Evolutionary conservation across 352 stramenopile genomes (phyloP).

Genomic region (Heterotrichella gracilis): DNA sequence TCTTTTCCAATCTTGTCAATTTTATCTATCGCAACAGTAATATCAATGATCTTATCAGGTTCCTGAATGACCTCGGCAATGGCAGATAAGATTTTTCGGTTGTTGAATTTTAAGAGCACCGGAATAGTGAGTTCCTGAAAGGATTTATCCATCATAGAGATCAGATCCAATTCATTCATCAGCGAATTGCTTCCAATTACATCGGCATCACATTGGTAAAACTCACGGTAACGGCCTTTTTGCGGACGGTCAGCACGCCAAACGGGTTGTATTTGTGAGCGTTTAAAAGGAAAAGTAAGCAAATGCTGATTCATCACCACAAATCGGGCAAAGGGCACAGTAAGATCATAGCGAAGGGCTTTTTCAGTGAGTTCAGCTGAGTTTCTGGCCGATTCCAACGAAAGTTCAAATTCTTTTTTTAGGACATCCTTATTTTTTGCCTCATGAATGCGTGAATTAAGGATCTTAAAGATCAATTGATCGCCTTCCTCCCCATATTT

Average conservation of each 20-base stretch:
- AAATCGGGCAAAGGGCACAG: background rate
- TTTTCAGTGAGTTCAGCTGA: background rate
- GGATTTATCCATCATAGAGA: background rate
- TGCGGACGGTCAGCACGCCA: background rate
- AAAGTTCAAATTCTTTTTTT: constrained; percentile 6
- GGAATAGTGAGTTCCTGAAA: background rate
- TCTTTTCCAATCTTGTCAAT: background rate
- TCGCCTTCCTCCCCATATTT: background rate
- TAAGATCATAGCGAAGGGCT: background rate
- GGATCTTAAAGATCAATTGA: background rate
- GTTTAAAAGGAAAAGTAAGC: background rate
- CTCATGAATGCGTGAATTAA: background rate
- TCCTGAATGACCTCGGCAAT: background rate
- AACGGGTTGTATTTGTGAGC: background rate
- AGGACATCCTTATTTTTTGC: background rate
- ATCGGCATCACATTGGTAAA: constrained; percentile 1
- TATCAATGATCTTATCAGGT: background rate
- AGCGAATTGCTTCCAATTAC: background rate
- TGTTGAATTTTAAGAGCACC: background rate
- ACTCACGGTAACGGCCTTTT: background rate
- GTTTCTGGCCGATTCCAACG: background rate
- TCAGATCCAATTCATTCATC: background rate
- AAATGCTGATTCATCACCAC: background rate
- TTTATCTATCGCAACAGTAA: background rate
- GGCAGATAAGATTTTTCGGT: background rate